A percentile compares a stretch with the other conserved stretches of the same genome.
Evolutionary conservation across 192 early-diverging fungal species (phyloP).

Genomic region (Backusella sp.): DNA sequence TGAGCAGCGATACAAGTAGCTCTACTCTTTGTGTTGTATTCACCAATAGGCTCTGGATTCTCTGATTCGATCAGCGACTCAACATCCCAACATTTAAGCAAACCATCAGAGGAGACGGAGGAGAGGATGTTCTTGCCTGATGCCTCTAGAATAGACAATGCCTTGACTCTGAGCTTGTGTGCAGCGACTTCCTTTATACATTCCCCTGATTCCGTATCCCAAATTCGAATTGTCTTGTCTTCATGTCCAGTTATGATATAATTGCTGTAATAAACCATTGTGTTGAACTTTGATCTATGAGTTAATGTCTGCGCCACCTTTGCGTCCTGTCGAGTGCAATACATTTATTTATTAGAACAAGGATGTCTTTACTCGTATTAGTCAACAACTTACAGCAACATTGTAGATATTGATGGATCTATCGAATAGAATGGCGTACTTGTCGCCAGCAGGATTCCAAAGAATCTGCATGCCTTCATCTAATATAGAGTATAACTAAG

Average conservation of each 20-base stretch:
- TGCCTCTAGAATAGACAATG: constrained; percentile 27
- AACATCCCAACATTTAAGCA: constrained; percentile 69
- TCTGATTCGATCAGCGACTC: constrained; percentile 33
- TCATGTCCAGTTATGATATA: constrained; percentile 58
- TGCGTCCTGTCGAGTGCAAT: constrained; percentile 31
- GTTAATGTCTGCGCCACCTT: constrained; percentile 23
- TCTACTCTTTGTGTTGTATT: constrained; percentile 60
- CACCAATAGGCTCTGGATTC: constrained; percentile 36
- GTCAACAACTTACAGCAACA: constrained; percentile 47
- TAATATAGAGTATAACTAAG: neutral
- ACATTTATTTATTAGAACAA: neutral
- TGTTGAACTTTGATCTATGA: constrained; percentile 35
- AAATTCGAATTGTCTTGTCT: constrained; percentile 58
- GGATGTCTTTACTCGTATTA: neutral
- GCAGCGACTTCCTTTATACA: constrained; percentile 41
- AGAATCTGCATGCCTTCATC: constrained; percentile 51
- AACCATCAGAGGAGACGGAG: constrained; percentile 73
- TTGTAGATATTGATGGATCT: constrained; percentile 54
- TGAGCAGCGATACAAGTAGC: constrained; percentile 48
- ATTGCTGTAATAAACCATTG: constrained; percentile 44
- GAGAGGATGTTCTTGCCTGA: constrained; percentile 37
- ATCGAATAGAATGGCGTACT: constrained; percentile 60
- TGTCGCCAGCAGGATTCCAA: constrained; percentile 56
- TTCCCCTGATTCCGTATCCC: constrained; percentile 42
- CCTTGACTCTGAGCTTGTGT: constrained; percentile 49